A percentile compares a stretch with the other conserved stretches of the same genome.
Evolutionary conservation across 148 eudicot species (phyloP).

Genomic region (Nepenthes mirabilis): DNA sequence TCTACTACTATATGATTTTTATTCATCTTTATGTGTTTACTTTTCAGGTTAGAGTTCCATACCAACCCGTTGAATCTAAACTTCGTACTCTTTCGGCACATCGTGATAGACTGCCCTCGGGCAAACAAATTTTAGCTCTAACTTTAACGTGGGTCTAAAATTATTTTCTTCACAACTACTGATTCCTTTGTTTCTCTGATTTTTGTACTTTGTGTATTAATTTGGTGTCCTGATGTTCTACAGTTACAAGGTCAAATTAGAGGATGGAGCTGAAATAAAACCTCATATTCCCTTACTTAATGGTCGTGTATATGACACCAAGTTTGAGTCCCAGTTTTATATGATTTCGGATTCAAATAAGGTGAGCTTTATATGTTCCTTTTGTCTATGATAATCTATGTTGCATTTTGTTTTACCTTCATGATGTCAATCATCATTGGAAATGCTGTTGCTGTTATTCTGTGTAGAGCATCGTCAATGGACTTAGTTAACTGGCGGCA

Average conservation of each 20-base stretch:
- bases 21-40: neutral
- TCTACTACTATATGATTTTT: neutral
- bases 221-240: slow-evolving; percentile 15
- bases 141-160: slow-evolving; percentile 58
- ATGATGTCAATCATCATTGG: neutral
- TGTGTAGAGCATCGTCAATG: too few species aligned
- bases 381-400: neutral
- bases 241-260: slow-evolving; percentile 95
- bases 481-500: too few species aligned
- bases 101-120: slow-evolving; percentile 91
- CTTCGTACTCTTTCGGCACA: slow-evolving; percentile 57
- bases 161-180: neutral
- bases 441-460: neutral
- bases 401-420: neutral
- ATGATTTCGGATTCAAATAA: slow-evolving; percentile 94
- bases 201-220: neutral
- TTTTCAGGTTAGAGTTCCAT: slow-evolving; percentile 71
- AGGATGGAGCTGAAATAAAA: slow-evolving; percentile 83
- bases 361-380: slow-evolving; percentile 26
- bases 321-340: slow-evolving; percentile 95
- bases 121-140: slow-evolving; percentile 79
- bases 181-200: neutral
- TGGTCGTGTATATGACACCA: slow-evolving; percentile 86
- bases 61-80: slow-evolving; percentile 68
- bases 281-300: slow-evolving; percentile 87